A percentile compares a stretch with the other conserved stretches of the same genome.
These are phyloP conservation scores for Juncus inflexus DNA, from an alignment of 176 grass and related monocot genomes.

Conservation along the genomic window DNA sequence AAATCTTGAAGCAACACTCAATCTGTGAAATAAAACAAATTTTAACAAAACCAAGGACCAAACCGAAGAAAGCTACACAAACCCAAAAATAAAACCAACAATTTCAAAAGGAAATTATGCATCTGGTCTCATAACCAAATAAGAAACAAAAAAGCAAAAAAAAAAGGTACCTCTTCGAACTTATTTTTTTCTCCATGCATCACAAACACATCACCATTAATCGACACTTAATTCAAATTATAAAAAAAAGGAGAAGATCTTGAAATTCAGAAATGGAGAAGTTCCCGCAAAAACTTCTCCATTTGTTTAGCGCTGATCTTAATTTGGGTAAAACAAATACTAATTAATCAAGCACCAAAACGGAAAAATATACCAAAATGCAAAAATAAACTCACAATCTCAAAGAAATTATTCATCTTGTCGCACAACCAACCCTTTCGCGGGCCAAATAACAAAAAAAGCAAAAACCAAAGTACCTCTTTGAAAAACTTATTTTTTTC, in stretches of 20 bases:
- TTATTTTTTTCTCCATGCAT: constrained; percentile 43
- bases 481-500: constrained; percentile 56
- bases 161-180: constrained; percentile 32
- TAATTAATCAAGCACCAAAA: too few relatives aligned
- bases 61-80: background rate
- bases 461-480: constrained; percentile 33
- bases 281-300: constrained; percentile 79
- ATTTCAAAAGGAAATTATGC: constrained; percentile 19
- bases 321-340: constrained; percentile 19
- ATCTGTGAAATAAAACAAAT: background rate
- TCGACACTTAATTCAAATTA: constrained; percentile 9
- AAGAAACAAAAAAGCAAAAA: constrained; percentile 25
- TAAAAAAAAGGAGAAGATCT: too few relatives aligned
- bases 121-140: constrained; percentile 24
- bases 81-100: background rate
- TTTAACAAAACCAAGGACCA: constrained; percentile 5
- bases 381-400: too few relatives aligned
- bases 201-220: constrained; percentile 22
- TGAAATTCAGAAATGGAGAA: constrained; percentile 45
- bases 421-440: background rate
- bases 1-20: too few relatives aligned
- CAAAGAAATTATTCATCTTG: too few relatives aligned
- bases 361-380: too few relatives aligned
- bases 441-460: constrained; percentile 30
- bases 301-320: constrained; percentile 91